These are phyloP conservation scores for Volvariella volvacea DNA, from an alignment of 1,284 basidiomycete species.

Conservation along the genomic window DNA sequence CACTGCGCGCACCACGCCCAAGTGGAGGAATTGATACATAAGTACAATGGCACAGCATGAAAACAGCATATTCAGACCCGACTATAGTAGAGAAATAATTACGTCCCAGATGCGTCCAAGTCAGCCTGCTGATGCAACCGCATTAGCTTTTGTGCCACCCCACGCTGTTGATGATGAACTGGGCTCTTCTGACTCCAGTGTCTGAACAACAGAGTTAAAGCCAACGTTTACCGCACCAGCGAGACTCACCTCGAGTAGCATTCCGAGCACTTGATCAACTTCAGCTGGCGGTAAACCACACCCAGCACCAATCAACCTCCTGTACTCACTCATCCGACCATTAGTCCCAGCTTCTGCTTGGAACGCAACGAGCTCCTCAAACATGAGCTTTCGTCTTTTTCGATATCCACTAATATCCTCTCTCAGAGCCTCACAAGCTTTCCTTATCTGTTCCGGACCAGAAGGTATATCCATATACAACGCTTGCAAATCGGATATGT, in stretches of 20 bases:
- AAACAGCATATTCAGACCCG: too few relatives aligned
- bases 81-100: too few relatives aligned
- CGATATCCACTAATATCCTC: constrained; percentile 61
- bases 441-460: constrained; percentile 49
- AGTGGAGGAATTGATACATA: too few relatives aligned
- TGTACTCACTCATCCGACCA: constrained; percentile 82
- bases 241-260: constrained; percentile 71
- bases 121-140: constrained; percentile 12
- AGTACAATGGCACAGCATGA: too few relatives aligned
- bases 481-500: constrained; percentile 55
- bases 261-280: constrained; percentile 78
- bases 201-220: too few relatives aligned
- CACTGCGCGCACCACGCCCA: too few relatives aligned
- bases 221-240: not conserved
- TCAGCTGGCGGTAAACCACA: constrained; percentile 84
- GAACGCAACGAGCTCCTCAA: constrained; percentile 70
- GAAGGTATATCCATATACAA: constrained; percentile 52
- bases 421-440: constrained; percentile 54
- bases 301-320: constrained; percentile 79
- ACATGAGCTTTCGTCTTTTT: constrained; percentile 62
- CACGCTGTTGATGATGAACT: constrained; percentile 47
- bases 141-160: constrained; percentile 26
- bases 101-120: too few relatives aligned
- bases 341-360: constrained; percentile 87
- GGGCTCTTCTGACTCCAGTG: constrained; percentile 67